These are phyloP conservation scores for Penicillium sp. DNA, from an alignment of 2,329 filamentous ascomycete genomes.

Conservation along the genomic window DNA sequence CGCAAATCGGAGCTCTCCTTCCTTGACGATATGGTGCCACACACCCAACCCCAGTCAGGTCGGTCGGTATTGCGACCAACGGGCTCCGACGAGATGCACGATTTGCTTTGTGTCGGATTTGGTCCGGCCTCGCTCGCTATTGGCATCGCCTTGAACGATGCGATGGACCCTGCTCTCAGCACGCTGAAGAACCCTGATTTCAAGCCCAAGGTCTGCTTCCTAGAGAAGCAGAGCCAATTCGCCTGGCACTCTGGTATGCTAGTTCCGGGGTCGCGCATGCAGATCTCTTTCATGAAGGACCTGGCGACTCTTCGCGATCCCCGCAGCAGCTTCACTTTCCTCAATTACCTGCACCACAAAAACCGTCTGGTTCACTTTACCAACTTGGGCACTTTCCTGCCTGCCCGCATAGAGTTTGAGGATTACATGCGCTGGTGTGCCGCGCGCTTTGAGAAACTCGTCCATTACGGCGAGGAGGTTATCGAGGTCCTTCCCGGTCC, in stretches of 20 bases:
- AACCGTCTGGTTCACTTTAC: slow-evolving; percentile 82
- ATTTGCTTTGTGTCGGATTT: slow-evolving; percentile 88
- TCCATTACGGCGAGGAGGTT: slow-evolving; percentile 76
- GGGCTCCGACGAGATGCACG: slow-evolving; percentile 63
- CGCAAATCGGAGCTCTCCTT: slow-evolving; percentile 29
- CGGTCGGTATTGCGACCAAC: slow-evolving; percentile 52
- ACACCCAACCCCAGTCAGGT: slow-evolving; percentile 18
- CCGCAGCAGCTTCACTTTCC: slow-evolving; percentile 85
- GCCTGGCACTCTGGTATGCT: slow-evolving; percentile 96
- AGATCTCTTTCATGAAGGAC: slow-evolving; percentile 97
- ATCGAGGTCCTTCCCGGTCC: slow-evolving; percentile 63
- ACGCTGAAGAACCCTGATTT: slow-evolving; percentile 31
- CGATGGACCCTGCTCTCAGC: slow-evolving; percentile 50
- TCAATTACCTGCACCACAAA: slow-evolving; percentile 86
- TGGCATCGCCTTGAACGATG: slow-evolving; percentile 82
- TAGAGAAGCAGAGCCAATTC: slow-evolving; percentile 80
- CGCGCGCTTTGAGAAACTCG: slow-evolving; percentile 66
- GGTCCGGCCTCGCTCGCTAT: slow-evolving; percentile 87
- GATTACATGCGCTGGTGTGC: slow-evolving; percentile 96
- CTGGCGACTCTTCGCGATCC: slow-evolving; percentile 85
- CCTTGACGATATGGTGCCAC: slow-evolving; percentile 23
- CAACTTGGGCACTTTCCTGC: slow-evolving; percentile 84
- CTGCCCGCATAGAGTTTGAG: slow-evolving; percentile 82
- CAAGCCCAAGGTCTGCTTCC: slow-evolving; percentile 71
- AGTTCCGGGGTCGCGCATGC: slow-evolving; percentile 88